phyloP scores from a whole-genome alignment of 2,329 filamentous ascomycete genomes.

The Alternaria dauci region DNA sequence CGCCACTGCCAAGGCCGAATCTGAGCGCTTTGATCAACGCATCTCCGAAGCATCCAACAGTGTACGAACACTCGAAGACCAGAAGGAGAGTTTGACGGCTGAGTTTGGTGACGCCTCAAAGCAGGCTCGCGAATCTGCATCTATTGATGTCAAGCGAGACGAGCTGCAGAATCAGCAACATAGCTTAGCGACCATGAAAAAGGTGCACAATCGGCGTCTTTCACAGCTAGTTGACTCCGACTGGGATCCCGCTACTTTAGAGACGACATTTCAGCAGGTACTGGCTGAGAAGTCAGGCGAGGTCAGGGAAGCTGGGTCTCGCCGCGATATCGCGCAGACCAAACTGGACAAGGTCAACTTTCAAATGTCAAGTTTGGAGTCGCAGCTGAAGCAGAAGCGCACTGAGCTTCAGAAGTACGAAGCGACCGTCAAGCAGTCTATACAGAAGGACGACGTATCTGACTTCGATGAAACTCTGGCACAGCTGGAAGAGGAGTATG shows the following conservation, averaged over 20 bases:
- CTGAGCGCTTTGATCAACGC: conserved; percentile 73
- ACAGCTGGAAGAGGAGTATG: conserved; percentile 61
- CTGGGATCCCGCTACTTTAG: conserved; percentile 76
- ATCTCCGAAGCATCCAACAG: conserved; percentile 72
- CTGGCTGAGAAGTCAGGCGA: conserved; percentile 65
- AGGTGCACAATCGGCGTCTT: conserved; percentile 77
- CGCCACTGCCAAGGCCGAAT: conserved; percentile 69
- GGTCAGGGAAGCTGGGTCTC: conserved; percentile 71
- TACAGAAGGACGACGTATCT: conserved; percentile 44
- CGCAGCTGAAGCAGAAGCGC: conserved; percentile 70
- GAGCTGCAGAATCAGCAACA: conserved; percentile 77
- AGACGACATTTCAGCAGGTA: conserved; percentile 72
- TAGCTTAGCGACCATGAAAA: conserved; percentile 78
- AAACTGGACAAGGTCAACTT: conserved; percentile 81
- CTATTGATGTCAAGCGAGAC: conserved; percentile 82
- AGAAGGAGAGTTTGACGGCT: conserved; percentile 74
- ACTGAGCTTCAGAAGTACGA: conserved; percentile 70
- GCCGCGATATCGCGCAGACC: conserved; percentile 73
- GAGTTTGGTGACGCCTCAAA: conserved; percentile 86
- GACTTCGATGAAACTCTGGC: conserved; percentile 63
- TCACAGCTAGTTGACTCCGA: conserved; percentile 67
- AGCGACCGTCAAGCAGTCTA: conserved; percentile 66
- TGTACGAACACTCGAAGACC: conserved; percentile 74
- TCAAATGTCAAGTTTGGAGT: conserved; percentile 70
- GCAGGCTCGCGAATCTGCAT: conserved; percentile 81